Percentiles rank a stretch among this genome's conserved stretches.
phyloP scores from a whole-genome alignment of 257 asterid species.

The Misopates orontium region DNA sequence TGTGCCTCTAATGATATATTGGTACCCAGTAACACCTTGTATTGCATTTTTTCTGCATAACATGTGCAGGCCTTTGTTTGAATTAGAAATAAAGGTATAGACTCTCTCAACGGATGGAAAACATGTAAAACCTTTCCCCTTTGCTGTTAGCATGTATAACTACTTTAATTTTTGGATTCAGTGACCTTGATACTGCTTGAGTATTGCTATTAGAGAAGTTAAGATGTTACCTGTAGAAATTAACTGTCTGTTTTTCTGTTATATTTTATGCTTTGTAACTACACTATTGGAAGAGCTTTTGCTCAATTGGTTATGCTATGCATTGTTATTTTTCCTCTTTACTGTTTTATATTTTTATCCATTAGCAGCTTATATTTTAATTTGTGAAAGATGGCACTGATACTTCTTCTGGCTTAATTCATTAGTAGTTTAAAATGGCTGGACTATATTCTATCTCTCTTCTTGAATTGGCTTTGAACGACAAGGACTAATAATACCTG shows the following conservation, averaged over 20 bases:
- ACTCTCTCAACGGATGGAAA: constrained; percentile 16
- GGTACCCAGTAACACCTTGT: not conserved
- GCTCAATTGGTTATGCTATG: no score
- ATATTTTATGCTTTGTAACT: not conserved
- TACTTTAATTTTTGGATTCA: constrained; percentile 10
- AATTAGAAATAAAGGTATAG: constrained; percentile 1
- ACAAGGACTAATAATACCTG: constrained; percentile 1
- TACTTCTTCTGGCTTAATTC: not conserved
- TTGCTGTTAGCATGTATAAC: constrained; percentile 20
- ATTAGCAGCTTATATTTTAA: no score
- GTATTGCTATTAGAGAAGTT: no score
- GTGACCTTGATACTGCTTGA: no score
- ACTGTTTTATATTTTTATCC: no score
- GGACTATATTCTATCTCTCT: not conserved
- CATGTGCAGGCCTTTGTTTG: constrained; percentile 3
- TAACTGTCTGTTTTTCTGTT: constrained; percentile 6
- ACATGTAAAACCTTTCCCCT: constrained; percentile 4
- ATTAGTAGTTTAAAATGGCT: no score
- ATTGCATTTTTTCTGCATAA: not conserved
- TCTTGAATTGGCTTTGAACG: constrained; percentile 1
- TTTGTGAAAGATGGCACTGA: not conserved
- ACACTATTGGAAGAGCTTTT: not conserved
- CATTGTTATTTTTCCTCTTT: no score
- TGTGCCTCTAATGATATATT: not conserved
- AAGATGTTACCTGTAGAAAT: no score